phyloP scores from a whole-genome alignment of 331 rosid genomes.

The Stylosanthes scabra region DNA sequence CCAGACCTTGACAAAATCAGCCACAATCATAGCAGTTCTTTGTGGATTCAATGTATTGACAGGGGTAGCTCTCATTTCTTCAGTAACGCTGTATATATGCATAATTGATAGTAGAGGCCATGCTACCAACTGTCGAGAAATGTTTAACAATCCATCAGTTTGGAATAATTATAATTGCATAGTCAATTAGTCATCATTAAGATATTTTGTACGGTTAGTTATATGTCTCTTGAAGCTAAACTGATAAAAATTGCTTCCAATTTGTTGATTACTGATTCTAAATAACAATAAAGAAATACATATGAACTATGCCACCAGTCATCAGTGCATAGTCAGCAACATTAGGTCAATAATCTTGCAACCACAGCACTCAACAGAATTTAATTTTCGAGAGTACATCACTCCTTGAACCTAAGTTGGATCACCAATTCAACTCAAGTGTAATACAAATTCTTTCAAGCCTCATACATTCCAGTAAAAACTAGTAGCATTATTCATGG shows the following conservation, averaged over 20 bases:
- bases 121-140: constrained; percentile 58
- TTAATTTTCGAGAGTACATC: background rate
- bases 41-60: constrained; percentile 85
- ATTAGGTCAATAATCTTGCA: too few species aligned
- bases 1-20: constrained; percentile 77
- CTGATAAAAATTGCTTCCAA: background rate
- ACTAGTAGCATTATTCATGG: background rate
- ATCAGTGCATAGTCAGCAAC: too few species aligned
- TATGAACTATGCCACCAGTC: background rate
- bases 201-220: background rate
- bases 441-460: constrained; percentile 17
- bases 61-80: constrained; percentile 91
- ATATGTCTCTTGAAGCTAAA: constrained; percentile 18
- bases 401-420: background rate
- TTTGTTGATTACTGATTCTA: constrained; percentile 1
- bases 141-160: constrained; percentile 37
- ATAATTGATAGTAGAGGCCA: constrained; percentile 73
- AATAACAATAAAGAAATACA: constrained; percentile 2
- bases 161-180: constrained; percentile 18
- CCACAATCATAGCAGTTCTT: constrained; percentile 86
- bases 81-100: constrained; percentile 73
- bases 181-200: constrained; percentile 13
- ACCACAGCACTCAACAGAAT: too few species aligned
- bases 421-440: background rate
- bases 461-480: background rate